A percentile compares a stretch with the other conserved stretches of the same genome.
These are phyloP conservation scores for Loxodes magnus DNA, from an alignment of 73 alveolate genomes.

Conservation along the genomic window DNA sequence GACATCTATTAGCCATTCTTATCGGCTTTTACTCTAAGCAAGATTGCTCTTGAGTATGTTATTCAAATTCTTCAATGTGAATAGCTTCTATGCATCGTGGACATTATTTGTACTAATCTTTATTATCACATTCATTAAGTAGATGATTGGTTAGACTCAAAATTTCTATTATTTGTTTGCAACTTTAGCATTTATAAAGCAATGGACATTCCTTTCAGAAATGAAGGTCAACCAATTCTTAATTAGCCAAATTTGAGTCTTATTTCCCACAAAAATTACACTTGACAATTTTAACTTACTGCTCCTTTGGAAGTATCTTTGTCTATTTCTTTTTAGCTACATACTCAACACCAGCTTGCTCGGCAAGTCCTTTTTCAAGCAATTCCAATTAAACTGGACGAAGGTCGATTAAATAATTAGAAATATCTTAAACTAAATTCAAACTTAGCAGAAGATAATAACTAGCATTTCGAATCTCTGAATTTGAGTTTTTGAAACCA, in stretches of 20 bases:
- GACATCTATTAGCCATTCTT: conserved; percentile 81
- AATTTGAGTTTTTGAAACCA: conserved; percentile 69
- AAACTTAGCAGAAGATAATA: conserved; percentile 61
- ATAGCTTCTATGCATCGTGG: conserved; percentile 88
- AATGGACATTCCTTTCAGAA: conserved; percentile 81
- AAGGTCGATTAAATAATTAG: conserved; percentile 45
- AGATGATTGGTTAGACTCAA: conserved; percentile 60
- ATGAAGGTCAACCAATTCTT: conserved; percentile 70
- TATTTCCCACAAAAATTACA: conserved; percentile 70
- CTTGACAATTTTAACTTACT: conserved; percentile 13
- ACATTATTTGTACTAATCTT: conserved; percentile 64
- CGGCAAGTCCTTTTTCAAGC: background rate
- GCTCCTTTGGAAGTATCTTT: too few species aligned
- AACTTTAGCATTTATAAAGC: conserved; percentile 70
- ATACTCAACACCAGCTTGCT: background rate
- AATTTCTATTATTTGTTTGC: conserved; percentile 82
- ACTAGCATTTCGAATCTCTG: conserved; percentile 76
- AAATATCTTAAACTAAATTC: conserved; percentile 67
- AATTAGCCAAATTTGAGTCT: conserved; percentile 53
- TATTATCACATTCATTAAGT: conserved; percentile 73
- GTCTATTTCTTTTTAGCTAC: background rate
- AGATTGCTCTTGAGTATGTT: conserved; percentile 51
- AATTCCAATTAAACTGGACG: conserved; percentile 72
- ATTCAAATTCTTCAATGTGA: conserved; percentile 60
- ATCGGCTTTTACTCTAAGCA: conserved; percentile 33